Base-by-base conservation (phyloP, 2,329 filamentous ascomycete genomes). In the Nemania sp. region DNA sequence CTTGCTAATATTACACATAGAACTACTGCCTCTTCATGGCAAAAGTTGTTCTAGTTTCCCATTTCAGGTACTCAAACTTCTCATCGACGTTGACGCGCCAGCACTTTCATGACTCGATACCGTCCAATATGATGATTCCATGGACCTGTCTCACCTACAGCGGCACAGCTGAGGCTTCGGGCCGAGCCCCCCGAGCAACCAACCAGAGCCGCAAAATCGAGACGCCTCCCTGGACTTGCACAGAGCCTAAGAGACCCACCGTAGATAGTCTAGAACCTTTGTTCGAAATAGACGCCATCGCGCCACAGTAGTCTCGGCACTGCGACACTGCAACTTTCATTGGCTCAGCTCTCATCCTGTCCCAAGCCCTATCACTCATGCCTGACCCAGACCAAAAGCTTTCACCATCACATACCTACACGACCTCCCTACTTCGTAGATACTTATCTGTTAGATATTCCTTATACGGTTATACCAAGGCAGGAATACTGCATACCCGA, bases 231-330 rank as follows among this genome's bases (percentile, higher is more conserved):
- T 43, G 18, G 18, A 20, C 21, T 32, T 45, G 17, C 25, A 40
- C 34, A 9, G 20, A 18, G 35, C 40, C 21, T 34, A 7, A 35
- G 29, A 20, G 52, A 29, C 20, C 54, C 55, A 59, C 55, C 15
- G 4, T 59, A 5, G 18, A 50, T n/a, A 9, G 50, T 54, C 46
- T 58, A 48, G 59, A 62, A 51, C 54, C 50, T 43, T n/a, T 58
- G 50, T 29, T 35, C 45, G 5, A 45, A 54, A 50, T 51, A 46
- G 40, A 50, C 45, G 15, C 50, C 50, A 50, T 32, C 17, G 46
- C 32, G 54, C 59, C 45, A 54, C 50, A 21, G 34, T 50, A 45
- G 48, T 62, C 59, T 62, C 54, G 59, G 59, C 59, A 62, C 51
- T 62, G 37, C 5, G 45, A 51, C 12, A 11, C 34, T 62, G 37